These are phyloP conservation scores for Nemania bipapillata DNA, from an alignment of 2,329 filamentous ascomycete species.

Conservation along the genomic window DNA sequence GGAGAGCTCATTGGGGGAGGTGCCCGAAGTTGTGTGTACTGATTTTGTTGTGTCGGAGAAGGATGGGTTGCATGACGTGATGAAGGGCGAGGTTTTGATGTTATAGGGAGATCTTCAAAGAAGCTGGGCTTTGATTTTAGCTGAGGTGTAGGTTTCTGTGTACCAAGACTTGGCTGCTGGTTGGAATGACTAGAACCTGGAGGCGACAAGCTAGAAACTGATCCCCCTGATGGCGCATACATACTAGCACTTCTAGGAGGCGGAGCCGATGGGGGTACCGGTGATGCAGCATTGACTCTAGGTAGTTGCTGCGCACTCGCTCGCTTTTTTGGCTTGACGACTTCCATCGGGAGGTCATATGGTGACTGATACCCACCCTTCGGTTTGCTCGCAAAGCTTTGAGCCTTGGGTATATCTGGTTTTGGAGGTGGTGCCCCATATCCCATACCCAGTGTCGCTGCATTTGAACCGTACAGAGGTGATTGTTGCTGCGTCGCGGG, in stretches of 20 bases:
- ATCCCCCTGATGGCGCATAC: conserved; percentile 50
- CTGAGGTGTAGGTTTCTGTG: conserved; percentile 52
- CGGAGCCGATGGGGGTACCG: conserved; percentile 60
- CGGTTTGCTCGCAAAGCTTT: conserved; percentile 89
- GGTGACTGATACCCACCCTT: conserved; percentile 94
- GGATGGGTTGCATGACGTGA: conserved; percentile 63
- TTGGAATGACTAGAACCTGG: conserved; percentile 55
- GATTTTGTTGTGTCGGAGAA: conserved; percentile 57
- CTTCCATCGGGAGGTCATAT: conserved; percentile 92
- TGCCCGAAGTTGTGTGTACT: conserved; percentile 52
- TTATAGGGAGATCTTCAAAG: conserved; percentile 79
- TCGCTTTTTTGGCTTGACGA: conserved; percentile 77
- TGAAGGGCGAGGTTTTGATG: conserved; percentile 69
- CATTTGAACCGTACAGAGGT: conserved; percentile 47
- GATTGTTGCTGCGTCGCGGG: conserved; percentile 45
- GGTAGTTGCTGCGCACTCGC: conserved; percentile 67
- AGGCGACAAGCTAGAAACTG: conserved; percentile 47
- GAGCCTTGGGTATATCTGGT: conserved; percentile 67
- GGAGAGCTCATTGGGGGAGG: conserved; percentile 45
- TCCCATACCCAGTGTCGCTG: conserved; percentile 48
- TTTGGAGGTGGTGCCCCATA: conserved; percentile 55
- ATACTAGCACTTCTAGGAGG: conserved; percentile 73
- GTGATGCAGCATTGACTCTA: conserved; percentile 52
- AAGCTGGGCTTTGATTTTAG: conserved; percentile 66
- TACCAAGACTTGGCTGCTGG: conserved; percentile 48